These are phyloP conservation scores for Lecanosticta acicola DNA, from an alignment of 2,329 filamentous ascomycete genomes.

Conservation along the genomic window DNA sequence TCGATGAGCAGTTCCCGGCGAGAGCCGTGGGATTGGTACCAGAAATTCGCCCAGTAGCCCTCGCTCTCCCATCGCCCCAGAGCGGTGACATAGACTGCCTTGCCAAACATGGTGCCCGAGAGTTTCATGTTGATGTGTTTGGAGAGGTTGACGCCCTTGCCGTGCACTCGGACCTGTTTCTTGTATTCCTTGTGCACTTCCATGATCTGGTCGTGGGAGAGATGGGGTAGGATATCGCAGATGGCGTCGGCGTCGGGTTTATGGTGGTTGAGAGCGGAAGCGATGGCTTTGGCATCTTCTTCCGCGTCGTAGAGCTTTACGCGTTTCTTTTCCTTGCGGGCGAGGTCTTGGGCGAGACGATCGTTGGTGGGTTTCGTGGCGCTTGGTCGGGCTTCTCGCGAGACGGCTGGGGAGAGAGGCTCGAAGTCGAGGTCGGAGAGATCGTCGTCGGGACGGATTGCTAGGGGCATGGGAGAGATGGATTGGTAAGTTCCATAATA, in stretches of 20 bases:
- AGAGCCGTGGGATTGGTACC: conserved; percentile 84
- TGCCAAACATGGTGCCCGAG: conserved; percentile 63
- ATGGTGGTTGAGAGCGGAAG: conserved; percentile 63
- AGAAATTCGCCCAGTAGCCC: conserved; percentile 97
- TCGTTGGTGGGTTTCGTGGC: conserved; percentile 6
- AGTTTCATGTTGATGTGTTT: conserved; percentile 83
- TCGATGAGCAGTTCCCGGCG: conserved; percentile 88
- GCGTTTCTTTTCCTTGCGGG: conserved; percentile 49
- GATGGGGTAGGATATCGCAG: conserved; percentile 74
- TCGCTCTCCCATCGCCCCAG: conserved; percentile 88
- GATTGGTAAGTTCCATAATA: conserved; percentile 93
- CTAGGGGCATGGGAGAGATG: conserved; percentile 89
- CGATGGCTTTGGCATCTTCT: conserved; percentile 70
- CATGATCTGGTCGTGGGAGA: conserved; percentile 83
- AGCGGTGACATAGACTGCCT: conserved; percentile 83
- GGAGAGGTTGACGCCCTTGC: conserved; percentile 75
- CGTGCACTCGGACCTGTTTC: conserved; percentile 74
- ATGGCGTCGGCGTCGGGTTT: conserved; percentile 64
- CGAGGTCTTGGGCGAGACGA: conserved; percentile 14
- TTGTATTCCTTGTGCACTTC: conserved; percentile 88
- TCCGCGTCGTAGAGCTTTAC: conserved; percentile 78
- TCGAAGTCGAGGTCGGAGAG: conserved; percentile 49
- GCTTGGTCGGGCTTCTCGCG: conserved; percentile 16
- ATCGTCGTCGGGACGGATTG: conserved; percentile 55
- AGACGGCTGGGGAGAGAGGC: conserved; percentile 32